phyloP scores from a whole-genome alignment of 805 yeast species.

The Wickerhamomyces subpelliculosus region DNA sequence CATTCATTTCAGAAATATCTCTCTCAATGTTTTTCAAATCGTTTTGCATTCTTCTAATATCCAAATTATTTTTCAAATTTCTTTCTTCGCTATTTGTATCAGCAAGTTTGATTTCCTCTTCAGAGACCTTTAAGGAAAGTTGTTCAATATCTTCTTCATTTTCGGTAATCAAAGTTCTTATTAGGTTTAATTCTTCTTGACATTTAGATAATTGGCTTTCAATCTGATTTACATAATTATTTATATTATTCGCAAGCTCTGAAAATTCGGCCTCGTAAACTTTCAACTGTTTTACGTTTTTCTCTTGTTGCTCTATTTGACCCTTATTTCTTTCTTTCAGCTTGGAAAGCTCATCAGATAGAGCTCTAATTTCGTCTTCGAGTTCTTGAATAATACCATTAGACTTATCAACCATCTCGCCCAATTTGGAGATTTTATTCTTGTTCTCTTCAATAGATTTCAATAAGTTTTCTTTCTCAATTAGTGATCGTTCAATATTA shows the following conservation, averaged over 20 bases:
- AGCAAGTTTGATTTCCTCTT: conserved; percentile 34
- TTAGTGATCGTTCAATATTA: conserved; percentile 42
- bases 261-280: conserved; percentile 20
- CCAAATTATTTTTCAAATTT: conserved; percentile 57
- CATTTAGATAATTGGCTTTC: conserved; percentile 3
- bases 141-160: conserved; percentile 24
- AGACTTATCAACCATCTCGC: conserved; percentile 12
- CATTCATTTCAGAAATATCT: conserved; percentile 40
- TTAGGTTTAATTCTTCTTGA: conserved; percentile 8
- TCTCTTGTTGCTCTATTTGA: neutral
- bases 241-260: conserved; percentile 30
- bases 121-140: conserved; percentile 22
- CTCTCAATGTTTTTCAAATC: conserved; percentile 32
- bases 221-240: conserved; percentile 4
- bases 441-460: conserved; percentile 31
- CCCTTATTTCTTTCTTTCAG: conserved; percentile 1
- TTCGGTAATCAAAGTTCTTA: conserved; percentile 12
- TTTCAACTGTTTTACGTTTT: conserved; percentile 8
- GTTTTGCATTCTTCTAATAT: conserved; percentile 37
- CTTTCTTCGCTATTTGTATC: conserved; percentile 59
- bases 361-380: conserved; percentile 14
- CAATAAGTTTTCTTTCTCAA: conserved; percentile 37
- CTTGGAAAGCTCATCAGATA: conserved; percentile 15
- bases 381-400: conserved; percentile 15
- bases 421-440: conserved; percentile 19